phyloP scores from a whole-genome alignment of 2,329 filamentous ascomycete genomes.

The Paraphoma sp. region DNA sequence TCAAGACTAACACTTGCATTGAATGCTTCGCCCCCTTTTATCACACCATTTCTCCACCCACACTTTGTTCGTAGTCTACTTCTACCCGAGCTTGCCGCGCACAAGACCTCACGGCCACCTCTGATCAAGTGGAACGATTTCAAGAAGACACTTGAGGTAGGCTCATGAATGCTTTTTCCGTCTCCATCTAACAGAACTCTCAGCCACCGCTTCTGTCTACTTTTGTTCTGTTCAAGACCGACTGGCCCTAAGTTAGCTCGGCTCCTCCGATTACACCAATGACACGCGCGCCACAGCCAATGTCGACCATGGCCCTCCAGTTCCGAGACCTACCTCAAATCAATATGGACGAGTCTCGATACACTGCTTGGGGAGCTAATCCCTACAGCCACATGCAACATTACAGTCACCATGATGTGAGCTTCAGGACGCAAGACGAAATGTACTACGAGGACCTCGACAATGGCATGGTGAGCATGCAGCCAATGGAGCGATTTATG shows the following conservation, averaged over 20 bases:
- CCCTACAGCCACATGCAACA: constrained; percentile 14
- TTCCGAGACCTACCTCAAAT: constrained; percentile 42
- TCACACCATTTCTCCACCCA: constrained; percentile 14
- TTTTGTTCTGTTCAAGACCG: not conserved
- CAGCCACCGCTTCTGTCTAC: not conserved
- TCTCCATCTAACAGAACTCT: constrained; percentile 2
- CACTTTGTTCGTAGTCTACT: constrained; percentile 14
- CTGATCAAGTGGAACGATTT: not conserved
- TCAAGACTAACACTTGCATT: constrained; percentile 11
- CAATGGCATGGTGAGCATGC: constrained; percentile 31
- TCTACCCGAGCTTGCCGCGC: constrained; percentile 1
- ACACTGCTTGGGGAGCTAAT: constrained; percentile 14
- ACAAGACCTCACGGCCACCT: not conserved
- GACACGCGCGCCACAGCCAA: constrained; percentile 1
- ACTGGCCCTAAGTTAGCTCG: not conserved
- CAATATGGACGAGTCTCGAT: constrained; percentile 27
- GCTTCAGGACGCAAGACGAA: constrained; percentile 19
- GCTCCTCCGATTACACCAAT: not conserved
- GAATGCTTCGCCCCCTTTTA: constrained; percentile 38
- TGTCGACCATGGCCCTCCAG: constrained; percentile 27
- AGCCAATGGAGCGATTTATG: constrained; percentile 45
- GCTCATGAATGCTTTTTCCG: not conserved
- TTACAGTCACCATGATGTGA: constrained; percentile 20
- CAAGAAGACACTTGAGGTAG: constrained; percentile 2
- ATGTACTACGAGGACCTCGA: constrained; percentile 23